Evolutionary conservation across 2,329 filamentous ascomycete genomes (phyloP).

Genomic region (Colletotrichum tofieldiae): DNA sequence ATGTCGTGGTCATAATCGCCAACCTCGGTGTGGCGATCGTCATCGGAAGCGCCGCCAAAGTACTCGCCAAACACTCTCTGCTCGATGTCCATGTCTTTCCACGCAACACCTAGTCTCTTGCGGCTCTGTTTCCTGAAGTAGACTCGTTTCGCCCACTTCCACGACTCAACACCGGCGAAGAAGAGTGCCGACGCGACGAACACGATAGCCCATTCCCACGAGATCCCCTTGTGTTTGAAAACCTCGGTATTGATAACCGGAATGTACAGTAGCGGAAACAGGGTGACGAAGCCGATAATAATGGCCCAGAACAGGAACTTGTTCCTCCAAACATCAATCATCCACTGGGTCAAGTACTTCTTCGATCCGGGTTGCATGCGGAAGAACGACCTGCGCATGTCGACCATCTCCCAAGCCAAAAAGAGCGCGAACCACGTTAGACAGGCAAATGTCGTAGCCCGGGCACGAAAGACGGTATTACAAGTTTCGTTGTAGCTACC

Average conservation of each 20-base stretch:
- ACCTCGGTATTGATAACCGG: constrained; percentile 72
- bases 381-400: constrained; percentile 82
- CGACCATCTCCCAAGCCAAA: constrained; percentile 84
- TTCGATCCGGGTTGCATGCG: constrained; percentile 77
- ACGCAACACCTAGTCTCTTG: constrained; percentile 40
- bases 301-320: constrained; percentile 80
- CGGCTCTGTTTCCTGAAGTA: constrained; percentile 59
- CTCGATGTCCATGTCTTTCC: constrained; percentile 58
- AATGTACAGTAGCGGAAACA: constrained; percentile 72
- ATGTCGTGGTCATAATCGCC: constrained; percentile 4
- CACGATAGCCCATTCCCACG: constrained; percentile 76
- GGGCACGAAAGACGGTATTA: constrained; percentile 78
- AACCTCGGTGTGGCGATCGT: constrained; percentile 7
- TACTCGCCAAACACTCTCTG: constrained; percentile 58
- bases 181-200: constrained; percentile 61
- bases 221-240: constrained; percentile 74
- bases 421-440: constrained; percentile 85
- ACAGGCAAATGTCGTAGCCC: constrained; percentile 81
- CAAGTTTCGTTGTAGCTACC: constrained; percentile 68
- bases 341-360: constrained; percentile 76
- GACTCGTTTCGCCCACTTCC: constrained; percentile 77
- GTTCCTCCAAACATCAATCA: constrained; percentile 79
- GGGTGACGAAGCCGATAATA: constrained; percentile 61
- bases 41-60: constrained; percentile 43
- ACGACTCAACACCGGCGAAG: constrained; percentile 75